Base-by-base conservation (phyloP, 164 flowering plant species). In the Echeveria elegans region DNA sequence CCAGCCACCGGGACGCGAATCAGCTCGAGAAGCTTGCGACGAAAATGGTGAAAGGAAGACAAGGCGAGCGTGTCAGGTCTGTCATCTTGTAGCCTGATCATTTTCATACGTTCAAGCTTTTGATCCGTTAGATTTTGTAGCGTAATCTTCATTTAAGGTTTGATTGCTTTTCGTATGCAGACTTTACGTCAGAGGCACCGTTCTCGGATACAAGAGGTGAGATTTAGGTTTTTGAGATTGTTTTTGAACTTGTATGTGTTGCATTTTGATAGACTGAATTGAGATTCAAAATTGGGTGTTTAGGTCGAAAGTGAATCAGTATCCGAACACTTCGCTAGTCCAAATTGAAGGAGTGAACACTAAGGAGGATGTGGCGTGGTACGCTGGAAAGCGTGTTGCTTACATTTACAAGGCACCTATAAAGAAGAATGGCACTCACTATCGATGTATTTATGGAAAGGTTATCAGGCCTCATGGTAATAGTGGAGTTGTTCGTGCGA, bases 321-420 rank as follows among this genome's bases (percentile, higher is more conserved):
- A 66, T 10, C 68, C 68, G 16, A 66, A 66, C 68, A 66, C 68
- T 47, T 66, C 88, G 0, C 58, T 84, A 70, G 58, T 84, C 30
- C 88, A 84, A 72, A 82, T 84, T 52, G 86, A 84, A 69, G 88
- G 88, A 15, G 84, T 84, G 53, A 84, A 82, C 75, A 78, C 88
- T 32, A 74, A 78, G 69, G 82, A 84, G 65, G 88, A 84, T 53
- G 88, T 84, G 6, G 70, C 75, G 4, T 84, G 88, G 88, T 84
- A 84, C 69, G 60, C 59, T 26, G 88, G 88, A 26, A 84, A 84
- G 80, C 68, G 74, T n/a, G 64, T 84, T 83, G 88, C 86, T 14
- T 84, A 84, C 70, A 79, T 84, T 65, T 84, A 84, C 82, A 84
- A 84, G 81, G 88, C 85, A 18, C 76, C 79, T 70, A 75, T 76